Percentiles rank a stretch among this genome's conserved stretches.
These are phyloP conservation scores for Diaporthe humulicola DNA, from an alignment of 2,329 filamentous ascomycete species.

Conservation along the genomic window DNA sequence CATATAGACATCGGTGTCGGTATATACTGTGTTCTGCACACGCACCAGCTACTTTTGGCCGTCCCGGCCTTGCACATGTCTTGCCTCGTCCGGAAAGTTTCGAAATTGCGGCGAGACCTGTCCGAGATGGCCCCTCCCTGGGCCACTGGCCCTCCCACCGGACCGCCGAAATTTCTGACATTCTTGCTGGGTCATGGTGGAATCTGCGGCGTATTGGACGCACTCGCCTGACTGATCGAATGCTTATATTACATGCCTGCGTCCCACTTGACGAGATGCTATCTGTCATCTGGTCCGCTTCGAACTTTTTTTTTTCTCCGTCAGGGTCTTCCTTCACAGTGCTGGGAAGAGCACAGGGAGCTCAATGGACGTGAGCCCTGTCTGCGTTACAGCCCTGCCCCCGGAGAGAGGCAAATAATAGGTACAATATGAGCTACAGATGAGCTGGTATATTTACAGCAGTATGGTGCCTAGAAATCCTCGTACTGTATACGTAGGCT, in stretches of 20 bases:
- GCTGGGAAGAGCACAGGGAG: neutral
- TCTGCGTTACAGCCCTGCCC: neutral
- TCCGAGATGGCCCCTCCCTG: neutral
- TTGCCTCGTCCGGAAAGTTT: slow-evolving; percentile 9
- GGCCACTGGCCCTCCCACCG: neutral
- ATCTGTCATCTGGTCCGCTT: slow-evolving; percentile 31
- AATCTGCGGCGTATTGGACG: slow-evolving; percentile 25
- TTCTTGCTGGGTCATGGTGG: slow-evolving; percentile 32
- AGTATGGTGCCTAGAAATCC: neutral
- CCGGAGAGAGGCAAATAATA: neutral
- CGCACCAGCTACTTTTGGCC: neutral
- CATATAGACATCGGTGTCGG: slow-evolving; percentile 8
- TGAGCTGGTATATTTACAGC: neutral
- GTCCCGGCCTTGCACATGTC: slow-evolving; percentile 2
- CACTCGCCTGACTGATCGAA: slow-evolving; percentile 28
- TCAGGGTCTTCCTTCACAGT: slow-evolving; percentile 21
- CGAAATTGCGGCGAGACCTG: slow-evolving; percentile 30
- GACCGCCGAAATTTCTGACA: slow-evolving; percentile 23
- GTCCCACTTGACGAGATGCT: slow-evolving; percentile 27
- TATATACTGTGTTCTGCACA: slow-evolving; percentile 9
- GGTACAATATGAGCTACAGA: neutral
- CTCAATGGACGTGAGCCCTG: neutral
- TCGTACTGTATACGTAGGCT: neutral
- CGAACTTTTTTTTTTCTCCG: neutral
- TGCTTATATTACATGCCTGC: slow-evolving; percentile 30